A percentile compares a stretch with the other conserved stretches of the same genome.
Evolutionary conservation across 106 monocot genomes (phyloP).

Genomic region (Hemerocallis citrina): DNA sequence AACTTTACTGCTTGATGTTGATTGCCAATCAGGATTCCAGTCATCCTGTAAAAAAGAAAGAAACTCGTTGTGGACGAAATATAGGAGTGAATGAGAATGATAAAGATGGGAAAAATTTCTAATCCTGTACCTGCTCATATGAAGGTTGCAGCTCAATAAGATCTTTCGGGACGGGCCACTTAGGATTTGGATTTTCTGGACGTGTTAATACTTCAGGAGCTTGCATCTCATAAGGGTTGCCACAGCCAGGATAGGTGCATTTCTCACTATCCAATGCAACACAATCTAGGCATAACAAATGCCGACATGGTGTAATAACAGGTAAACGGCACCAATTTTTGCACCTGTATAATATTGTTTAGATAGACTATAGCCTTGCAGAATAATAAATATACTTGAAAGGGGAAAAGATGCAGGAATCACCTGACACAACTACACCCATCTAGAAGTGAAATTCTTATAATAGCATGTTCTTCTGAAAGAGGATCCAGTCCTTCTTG

Average conservation of each 20-base stretch:
- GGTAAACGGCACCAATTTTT: conserved; percentile 93
- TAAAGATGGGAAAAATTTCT: neutral
- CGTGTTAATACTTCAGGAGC: conserved; percentile 80
- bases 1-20: conserved; percentile 97
- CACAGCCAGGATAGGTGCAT: conserved; percentile 88
- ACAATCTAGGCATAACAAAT: conserved; percentile 93
- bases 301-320: conserved; percentile 92
- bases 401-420: conserved; percentile 2
- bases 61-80: neutral
- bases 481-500: conserved; percentile 73
- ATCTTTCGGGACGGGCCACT: conserved; percentile 99
- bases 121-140: conserved; percentile 62
- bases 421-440: conserved; percentile 92
- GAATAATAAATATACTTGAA: neutral
- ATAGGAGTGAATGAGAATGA: neutral
- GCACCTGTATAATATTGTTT: conserved; percentile 44
- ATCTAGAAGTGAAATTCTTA: conserved; percentile 58
- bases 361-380: neutral
- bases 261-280: conserved; percentile 75
- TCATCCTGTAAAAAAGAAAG: conserved; percentile 54
- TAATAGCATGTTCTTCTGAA: conserved; percentile 62
- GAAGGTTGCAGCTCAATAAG: conserved; percentile 99
- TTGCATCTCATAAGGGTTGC: conserved; percentile 85
- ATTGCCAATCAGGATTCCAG: conserved; percentile 97
- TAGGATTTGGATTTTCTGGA: conserved; percentile 99